Evolutionary conservation across 2,329 filamentous ascomycete species (phyloP), one percentile per base, ranked within the genome.

Genomic region (Fusarium chuoi): DNA sequence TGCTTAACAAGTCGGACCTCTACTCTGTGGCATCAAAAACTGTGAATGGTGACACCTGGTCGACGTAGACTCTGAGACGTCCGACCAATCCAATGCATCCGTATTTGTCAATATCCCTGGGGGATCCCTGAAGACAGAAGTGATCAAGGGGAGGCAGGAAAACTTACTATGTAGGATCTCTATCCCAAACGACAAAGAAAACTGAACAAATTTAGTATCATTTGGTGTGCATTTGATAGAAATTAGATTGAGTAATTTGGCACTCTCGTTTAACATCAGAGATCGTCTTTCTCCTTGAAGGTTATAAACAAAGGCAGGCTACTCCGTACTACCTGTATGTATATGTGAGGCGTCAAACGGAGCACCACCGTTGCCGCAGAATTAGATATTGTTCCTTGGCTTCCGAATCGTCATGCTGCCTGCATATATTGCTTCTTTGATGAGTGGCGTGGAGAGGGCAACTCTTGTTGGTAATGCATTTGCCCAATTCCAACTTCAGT

Each of bases 401-500:
- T 33, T 57, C 54, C n/a, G 28, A 18, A 57, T 57, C n/a, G 7
- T 11, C 22, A 36, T 54, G 24, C 24, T 60, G 30, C 30, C 17
- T 33, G 39, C 30, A 28, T 36, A 55, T 38, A 20, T 30, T 54
- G 39, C 26, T 52, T 26, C 33, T 49, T 26, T 38, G 4, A 28
- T 54, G 48, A 54, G 56, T 56, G 48, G 58, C 56, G 48, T 54
- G 56, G 68, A 46, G 39, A 56, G 61, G 61, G 60, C 51, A 77
- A 46, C 24, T 73, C 75, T 77, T 73, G 71, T 71, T 68, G 65
- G 73, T 39, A 63, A 38, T 51, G 49, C 63, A 48, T 60, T 52
- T 49, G 49, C 49, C 52, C 28, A 36, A 44, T 52, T 52, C 46
- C 42, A 26, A 36, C 33, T 36, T 63, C 36, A 45, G 56, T 65